Conservation (phyloP, 352 stramenopile species). For the Pythium aquatile region DNA sequence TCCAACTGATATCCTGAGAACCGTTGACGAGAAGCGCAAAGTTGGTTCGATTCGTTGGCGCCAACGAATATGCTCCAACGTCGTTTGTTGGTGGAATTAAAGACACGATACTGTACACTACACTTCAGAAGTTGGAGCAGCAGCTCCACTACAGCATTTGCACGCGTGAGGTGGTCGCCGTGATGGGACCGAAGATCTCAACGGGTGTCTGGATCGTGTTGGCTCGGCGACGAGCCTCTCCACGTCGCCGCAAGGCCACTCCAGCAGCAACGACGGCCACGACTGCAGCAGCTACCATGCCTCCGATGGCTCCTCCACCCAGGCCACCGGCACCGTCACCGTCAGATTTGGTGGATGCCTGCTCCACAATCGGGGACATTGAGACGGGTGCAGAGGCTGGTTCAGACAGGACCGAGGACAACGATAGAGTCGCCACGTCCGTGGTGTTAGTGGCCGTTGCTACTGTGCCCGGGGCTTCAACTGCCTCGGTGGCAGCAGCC, state of each 20-base stretch:
- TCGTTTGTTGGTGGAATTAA: no score
- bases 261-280: not conserved
- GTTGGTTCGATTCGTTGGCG: not conserved
- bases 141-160: not conserved
- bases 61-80: not conserved
- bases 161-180: not conserved
- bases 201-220: not conserved
- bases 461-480: not conserved
- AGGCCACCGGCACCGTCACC: not conserved
- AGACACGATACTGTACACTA: not conserved
- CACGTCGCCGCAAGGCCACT: conserved; percentile 1
- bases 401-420: not conserved
- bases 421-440: not conserved
- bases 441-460: not conserved
- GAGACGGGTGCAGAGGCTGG: not conserved
- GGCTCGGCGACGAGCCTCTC: not conserved
- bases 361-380: not conserved
- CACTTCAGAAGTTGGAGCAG: not conserved
- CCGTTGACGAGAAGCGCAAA: not conserved
- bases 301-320: not conserved
- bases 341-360: not conserved
- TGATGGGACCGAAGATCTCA: not conserved
- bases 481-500: not conserved
- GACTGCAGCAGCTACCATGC: not conserved
- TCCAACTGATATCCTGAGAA: no score